Base-by-base conservation (phyloP, 176 grass and related monocot species). In the Raddia distichophylla region DNA sequence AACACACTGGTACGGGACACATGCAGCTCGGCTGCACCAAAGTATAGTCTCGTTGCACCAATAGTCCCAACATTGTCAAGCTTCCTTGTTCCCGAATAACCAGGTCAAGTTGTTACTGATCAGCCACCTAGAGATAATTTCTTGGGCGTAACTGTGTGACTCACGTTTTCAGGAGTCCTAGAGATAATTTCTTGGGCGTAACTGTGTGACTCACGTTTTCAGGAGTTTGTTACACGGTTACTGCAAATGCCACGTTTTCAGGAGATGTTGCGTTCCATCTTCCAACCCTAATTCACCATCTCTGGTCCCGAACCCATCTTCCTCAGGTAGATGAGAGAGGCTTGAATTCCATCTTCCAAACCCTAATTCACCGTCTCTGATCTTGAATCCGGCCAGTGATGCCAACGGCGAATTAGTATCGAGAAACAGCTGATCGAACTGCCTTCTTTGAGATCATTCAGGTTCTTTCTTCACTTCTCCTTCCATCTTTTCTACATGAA, bases 231-330 rank as follows among this genome's bases (percentile, higher is more conserved):
- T n/a, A n/a, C n/a, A n/a, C n/a, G n/a, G n/a, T n/a, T n/a, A n/a
- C n/a, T n/a, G n/a, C n/a, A n/a, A n/a, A n/a, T n/a, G n/a, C n/a
- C 69, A 47, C 77, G 19, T 67, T 2, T 83, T 83, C 33, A 73
- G 58, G 70, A 27, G 27, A 27, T 27, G 27, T 27, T 1, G 27
- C 27, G 1, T 27, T 27, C 27, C 27, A 27, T 27, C 1, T 27
- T 27, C 27, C 27, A 27, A 27, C 27, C 27, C 27, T 27, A 27
- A 27, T 27, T 27, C 27, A 27, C 27, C 27, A 27, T 27, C 27
- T 27, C 27, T 27, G 27, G 27, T 27, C 27, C 27, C 27, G 27
- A 27, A 27, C 27, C 27, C 27, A 27, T 27, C 27, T 27, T 27
- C 11, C 37, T 55, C 43, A 40, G 58, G 44, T 33, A 35, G 10